Evolutionary conservation across 2,329 filamentous ascomycete genomes (phyloP), one percentile per base, ranked within the genome.

Genomic region (Blumeriella jaapii): DNA sequence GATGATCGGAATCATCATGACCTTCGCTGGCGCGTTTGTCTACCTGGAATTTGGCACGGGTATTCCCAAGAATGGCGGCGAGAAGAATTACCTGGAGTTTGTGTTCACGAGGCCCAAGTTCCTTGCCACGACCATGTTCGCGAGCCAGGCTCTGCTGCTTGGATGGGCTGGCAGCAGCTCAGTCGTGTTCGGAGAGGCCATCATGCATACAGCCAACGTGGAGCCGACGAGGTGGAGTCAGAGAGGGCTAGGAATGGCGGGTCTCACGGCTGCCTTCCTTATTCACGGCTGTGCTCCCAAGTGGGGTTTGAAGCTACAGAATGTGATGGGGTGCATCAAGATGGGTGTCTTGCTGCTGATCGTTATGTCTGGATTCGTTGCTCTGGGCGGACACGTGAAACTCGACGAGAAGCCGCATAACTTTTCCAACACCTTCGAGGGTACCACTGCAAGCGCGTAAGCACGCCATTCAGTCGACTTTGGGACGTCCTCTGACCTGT

Each of bases 161-260:
- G 73, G 70, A 9, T 80, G 74, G 73, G 73, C 74, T 0, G 71
- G 70, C 5, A 71, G 71, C 10, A 82, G 82, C 55, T 78, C 70
- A 1, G 71, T 82, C 43, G 67, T 81, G 24, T 81, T 82, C 44
- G 76, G 76, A 40, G 74, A 80, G 52, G 82, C 82, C 55, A 73
- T 82, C 38, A 64, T 82, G 2, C 66, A 77, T 50, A 78, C 77
- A 6, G 71, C 76, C 8, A 60, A 72, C 9, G 64, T 73, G 14
- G 68, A 80, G 44, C 70, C 77, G 15, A 67, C 61, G 31, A 63
- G 74, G 14, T 81, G 75, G 75, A 79, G 80, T 54, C 72, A 80
- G 58, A 67, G 78, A 24, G 74, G 65, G 27, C 61, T 82, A 12
- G 78, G 74, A 19, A 58, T 82, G n/a, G 74, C 69, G 8, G 78